Evolutionary conservation across 495 filamentous ascomycete genomes (phyloP), one percentile per base, ranked within the genome.

Genomic region (Lophiostoma macrostomum): DNA sequence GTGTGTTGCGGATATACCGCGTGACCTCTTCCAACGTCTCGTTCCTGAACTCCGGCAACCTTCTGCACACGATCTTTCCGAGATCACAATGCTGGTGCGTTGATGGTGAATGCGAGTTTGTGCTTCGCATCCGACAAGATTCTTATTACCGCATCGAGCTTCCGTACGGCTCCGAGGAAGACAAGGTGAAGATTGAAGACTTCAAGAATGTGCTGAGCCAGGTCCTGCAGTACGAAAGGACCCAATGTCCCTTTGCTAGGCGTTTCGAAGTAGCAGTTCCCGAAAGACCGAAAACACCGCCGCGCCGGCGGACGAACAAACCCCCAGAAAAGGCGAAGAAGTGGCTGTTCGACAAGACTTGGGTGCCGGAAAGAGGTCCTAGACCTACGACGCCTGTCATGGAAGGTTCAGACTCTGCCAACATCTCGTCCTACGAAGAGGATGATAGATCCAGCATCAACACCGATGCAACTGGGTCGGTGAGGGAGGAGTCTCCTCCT

Each of bases 1-100:
- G 90, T 8, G 81, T 83, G 5, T 75, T 95, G 37, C 76, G 83
- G 41, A 82, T 96, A 46, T 91, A 96, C 67, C 81, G 82, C 50
- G 84, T 90, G 22, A 83, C 87, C 5, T 85, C 86, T 8, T 82
- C 87, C 14, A 61, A 58, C 35, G 85, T 91, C 0, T 85, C 86
- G 14, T 95, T 95, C 65, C 77, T 96, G 8, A 88, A 84, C 69
- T 94, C 88, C 59, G 87, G 87, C 48, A 74, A 77, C 56, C 81
- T 88, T 23, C 78, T 95, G 8, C 86, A 87, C 58, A 83, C 90
- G 37, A 91, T 96, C 36, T 66, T 96, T 30, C 86, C 87, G 8
- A 93, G 87, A 67, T 91, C 86, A 16, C 87, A 93, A 65, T 93
- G 83, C 54, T 96, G 90, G 90, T 93, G 87, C 69, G 87, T 96